Base-by-base conservation (phyloP, 768 basidiomycete genomes). In the Termitomyces heimii region DNA sequence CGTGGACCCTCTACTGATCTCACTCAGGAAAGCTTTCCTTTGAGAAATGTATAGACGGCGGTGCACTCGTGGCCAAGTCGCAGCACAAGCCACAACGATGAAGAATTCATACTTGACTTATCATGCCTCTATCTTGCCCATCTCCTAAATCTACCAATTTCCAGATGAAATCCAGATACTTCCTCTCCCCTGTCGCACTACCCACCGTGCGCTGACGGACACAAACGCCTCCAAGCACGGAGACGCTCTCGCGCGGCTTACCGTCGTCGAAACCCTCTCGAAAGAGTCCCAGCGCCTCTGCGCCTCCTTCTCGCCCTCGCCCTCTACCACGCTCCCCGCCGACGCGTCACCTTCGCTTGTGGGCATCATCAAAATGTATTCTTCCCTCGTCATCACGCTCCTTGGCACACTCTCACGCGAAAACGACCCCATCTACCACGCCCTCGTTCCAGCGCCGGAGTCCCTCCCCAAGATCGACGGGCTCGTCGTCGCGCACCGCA, bases 341-440 rank as follows among this genome's bases (percentile, higher is more conserved):
- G 97, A 98, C 66, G 86, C 93, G 0, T 89, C 85, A 0, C 72
- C 87, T 3, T 83, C 90, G 39, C 81, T 98, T 52, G 72, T 79
- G 29, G 94, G 95, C 53, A 86, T 94, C 51, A 85, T 87, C 8
- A 97, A 96, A 68, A 79, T 86, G 0, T 94, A 95, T 61, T 75
- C 86, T 3, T 82, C 88, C 5, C 75, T 94, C 45, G 88, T 89
- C 64, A 16, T 5, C 14, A 49, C 48, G 20, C 20, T 5, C 20
- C 31, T 22, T 12, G 10, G 14, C 34, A 50, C 49, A 6, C 3
- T 31, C 14, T 18, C 34, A 4, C 85, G 89, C 53, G 94, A 97
- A 73, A 98, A 98, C 70, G 95, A 98, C 67, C 82, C 98, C 51
- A 96, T 99, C 62, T 99, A 99, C 75, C 94, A 98, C 67, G 92